Conservation (phyloP, 192 early-diverging fungal species). For the Podila clonocystis region DNA sequence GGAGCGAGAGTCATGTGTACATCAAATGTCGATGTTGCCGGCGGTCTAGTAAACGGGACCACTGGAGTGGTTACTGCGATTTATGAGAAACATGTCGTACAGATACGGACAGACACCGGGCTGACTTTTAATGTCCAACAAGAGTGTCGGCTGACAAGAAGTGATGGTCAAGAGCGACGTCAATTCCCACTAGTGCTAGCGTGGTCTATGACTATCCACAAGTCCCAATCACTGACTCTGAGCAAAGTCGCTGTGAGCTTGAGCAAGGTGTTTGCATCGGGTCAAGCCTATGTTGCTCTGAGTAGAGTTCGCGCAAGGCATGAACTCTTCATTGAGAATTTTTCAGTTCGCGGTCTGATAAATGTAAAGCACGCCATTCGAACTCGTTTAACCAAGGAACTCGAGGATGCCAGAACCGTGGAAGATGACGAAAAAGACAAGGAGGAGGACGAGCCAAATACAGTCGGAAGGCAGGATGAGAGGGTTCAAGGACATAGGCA, state of each 20-base stretch:
- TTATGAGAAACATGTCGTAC: not conserved
- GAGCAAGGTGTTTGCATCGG: not conserved
- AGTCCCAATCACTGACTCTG: constrained; percentile 8
- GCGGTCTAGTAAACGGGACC: constrained; percentile 17
- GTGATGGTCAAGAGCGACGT: constrained; percentile 3
- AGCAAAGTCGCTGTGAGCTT: constrained; percentile 3
- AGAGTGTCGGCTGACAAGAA: constrained; percentile 8
- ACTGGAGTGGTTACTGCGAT: not conserved
- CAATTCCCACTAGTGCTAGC: constrained; percentile 21
- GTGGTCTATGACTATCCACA: constrained; percentile 18
- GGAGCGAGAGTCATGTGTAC: constrained; percentile 23
- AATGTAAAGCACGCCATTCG: constrained; percentile 8
- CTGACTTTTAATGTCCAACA: constrained; percentile 7
- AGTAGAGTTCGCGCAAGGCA: constrained; percentile 10
- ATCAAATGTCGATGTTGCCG: constrained; percentile 12
- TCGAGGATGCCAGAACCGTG: constrained; percentile 15
- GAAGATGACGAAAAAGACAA: constrained; percentile 7
- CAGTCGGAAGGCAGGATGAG: not conserved
- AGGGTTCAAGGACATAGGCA: too few species aligned
- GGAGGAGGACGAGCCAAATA: not conserved
- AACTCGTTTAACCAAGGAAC: constrained; percentile 13
- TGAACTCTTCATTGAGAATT: constrained; percentile 13
- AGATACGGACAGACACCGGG: constrained; percentile 3
- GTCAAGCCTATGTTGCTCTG: constrained; percentile 21
- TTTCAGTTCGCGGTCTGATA: not conserved